Evolutionary conservation across 805 yeast genomes (phyloP), one percentile per base, ranked within the genome.

Genomic region (Diddensiella transvaalensis): DNA sequence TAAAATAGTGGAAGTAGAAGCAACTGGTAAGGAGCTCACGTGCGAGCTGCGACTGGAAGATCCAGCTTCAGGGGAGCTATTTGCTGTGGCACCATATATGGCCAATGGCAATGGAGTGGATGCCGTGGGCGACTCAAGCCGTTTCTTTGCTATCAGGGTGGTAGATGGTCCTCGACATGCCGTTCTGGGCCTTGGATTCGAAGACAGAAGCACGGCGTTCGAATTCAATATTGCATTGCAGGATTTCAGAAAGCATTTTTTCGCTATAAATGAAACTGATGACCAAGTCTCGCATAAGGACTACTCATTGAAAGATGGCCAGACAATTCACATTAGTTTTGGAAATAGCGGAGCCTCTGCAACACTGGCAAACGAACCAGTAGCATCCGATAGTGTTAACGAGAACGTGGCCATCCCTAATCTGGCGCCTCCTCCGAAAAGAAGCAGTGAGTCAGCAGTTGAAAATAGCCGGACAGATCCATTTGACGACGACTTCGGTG

Each of bases 151-250:
- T 21, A 58, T 73, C 3, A 47, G 54, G 17, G 57, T 69, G 4
- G 60, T 70, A 24, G 61, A 59, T n/a, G 62, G 64, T 40, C 60
- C 49, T 3, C 53, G 63, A 47, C 60, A 60, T n/a, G 67, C 74
- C 10, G 68, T 67, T 21, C 56, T 74, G n/a, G 77, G 78, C 3
- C 52, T 73, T 45, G 69, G 69, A 11, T 71, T 73, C 47, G 57
- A 54, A 2, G 69, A 69, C 54, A 53, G 66, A 23, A 43, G 54
- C 30, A 62, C 58, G 35, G 61, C 71, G 15, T 61, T 65, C 43
- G 73, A 68, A 26, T 71, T 71, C 54, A 66, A 64, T 43, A 57
- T 68, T 17, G 68, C 71, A 10, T 52, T 69, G 32, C 72, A 69
- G 51, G 64, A 61, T 23, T 68, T 59, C 43, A 60, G 53, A 33